Percentiles rank a stretch among this genome's conserved stretches.
These are phyloP conservation scores for Phyllostachys edulis DNA, from an alignment of 176 grass and related monocot species.

Conservation along the genomic window DNA sequence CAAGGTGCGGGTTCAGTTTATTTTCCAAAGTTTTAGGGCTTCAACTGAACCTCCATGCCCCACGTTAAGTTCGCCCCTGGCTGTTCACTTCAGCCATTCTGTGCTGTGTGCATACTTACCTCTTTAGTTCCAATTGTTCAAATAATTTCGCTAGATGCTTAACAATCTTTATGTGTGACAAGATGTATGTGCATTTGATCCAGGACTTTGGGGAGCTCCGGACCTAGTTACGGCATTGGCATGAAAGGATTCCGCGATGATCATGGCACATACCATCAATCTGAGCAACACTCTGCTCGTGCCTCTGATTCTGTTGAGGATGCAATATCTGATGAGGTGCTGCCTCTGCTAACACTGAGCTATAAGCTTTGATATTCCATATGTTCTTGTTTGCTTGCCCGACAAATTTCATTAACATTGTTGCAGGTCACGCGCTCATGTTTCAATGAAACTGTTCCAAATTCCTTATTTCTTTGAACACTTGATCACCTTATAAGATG, in stretches of 20 bases:
- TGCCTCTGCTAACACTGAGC: neutral
- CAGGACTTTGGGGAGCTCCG: neutral
- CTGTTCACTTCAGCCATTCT: neutral
- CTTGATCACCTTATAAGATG: neutral
- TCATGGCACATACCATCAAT: neutral
- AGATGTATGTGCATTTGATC: neutral
- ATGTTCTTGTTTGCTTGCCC: neutral
- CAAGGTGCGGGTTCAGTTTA: no score
- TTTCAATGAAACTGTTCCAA: neutral
- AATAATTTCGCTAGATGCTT: neutral
- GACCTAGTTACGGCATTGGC: neutral
- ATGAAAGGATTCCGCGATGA: constrained; percentile 23
- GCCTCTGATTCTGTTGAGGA: constrained; percentile 32
- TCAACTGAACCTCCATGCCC: no score
- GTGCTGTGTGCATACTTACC: neutral
- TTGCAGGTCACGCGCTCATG: neutral
- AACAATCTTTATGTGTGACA: neutral
- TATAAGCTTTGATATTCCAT: neutral
- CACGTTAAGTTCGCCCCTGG: neutral
- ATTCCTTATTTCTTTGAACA: neutral
- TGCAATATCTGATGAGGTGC: constrained; percentile 43
- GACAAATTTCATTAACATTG: neutral
- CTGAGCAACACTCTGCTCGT: constrained; percentile 16
- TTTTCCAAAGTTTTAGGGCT: no score
- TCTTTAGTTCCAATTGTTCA: neutral